Percentiles rank a stretch among this genome's conserved stretches.
Evolutionary conservation across 306 rosid species (phyloP).

Genomic region (Hylodesmum podocarpum): DNA sequence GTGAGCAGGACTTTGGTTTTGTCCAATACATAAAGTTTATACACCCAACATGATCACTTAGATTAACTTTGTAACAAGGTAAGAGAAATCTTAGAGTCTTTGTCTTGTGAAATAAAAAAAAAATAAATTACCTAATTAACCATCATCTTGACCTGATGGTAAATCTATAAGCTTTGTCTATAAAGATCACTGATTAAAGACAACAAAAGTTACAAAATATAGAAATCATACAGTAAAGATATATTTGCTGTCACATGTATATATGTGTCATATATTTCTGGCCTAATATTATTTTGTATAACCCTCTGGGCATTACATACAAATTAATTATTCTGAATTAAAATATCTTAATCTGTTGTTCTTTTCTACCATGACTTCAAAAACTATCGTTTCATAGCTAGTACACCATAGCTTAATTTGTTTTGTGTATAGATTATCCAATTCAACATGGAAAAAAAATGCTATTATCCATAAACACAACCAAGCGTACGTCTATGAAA

Average conservation of each 20-base stretch:
- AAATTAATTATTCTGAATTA: background rate
- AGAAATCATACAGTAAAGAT: background rate
- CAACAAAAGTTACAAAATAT: background rate
- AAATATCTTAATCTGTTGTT: background rate
- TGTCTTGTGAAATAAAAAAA: background rate
- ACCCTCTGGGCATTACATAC: background rate
- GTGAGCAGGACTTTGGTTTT: constrained; percentile 1
- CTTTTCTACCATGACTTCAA: background rate
- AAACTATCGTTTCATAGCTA: background rate
- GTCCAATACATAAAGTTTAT: background rate
- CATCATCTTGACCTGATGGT: background rate
- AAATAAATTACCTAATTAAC: background rate
- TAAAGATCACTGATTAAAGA: background rate
- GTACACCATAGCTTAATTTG: background rate
- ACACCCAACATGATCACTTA: background rate
- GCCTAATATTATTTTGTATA: background rate
- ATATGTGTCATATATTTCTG: background rate
- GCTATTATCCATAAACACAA: background rate
- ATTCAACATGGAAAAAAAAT: background rate
- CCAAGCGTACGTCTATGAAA: background rate
- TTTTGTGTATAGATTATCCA: background rate
- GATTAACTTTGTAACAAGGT: background rate
- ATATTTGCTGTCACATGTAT: background rate
- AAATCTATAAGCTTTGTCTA: background rate
- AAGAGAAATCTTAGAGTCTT: background rate